Evolutionary conservation across 164 flowering plant species (phyloP).

Genomic region (Taxillus chinensis): DNA sequence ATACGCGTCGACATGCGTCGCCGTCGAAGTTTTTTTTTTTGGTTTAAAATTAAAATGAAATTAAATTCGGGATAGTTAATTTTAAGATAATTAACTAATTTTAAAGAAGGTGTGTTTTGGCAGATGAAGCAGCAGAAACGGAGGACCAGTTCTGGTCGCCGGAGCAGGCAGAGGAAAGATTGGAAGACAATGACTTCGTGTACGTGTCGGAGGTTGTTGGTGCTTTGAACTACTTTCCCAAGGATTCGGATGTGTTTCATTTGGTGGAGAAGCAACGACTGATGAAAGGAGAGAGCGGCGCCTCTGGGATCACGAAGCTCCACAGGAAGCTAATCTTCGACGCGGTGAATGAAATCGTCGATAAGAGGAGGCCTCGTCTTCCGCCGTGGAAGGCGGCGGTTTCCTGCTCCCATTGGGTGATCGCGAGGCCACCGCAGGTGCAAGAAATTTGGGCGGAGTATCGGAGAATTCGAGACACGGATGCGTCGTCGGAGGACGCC

Average conservation of each 20-base stretch:
- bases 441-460: constrained; percentile 51
- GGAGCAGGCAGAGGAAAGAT: constrained; percentile 14
- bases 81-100: no score
- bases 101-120: no score
- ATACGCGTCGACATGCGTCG: no score
- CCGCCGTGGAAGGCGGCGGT: constrained; percentile 52
- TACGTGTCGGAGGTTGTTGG: constrained; percentile 64
- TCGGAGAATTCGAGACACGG: constrained; percentile 32
- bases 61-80: no score
- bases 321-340: constrained; percentile 66
- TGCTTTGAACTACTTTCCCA: constrained; percentile 36
- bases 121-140: constrained; percentile 31
- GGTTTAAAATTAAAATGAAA: no score
- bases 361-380: constrained; percentile 26
- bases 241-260: constrained; percentile 41
- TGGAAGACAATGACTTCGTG: constrained; percentile 40
- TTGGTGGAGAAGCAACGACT: constrained; percentile 58
- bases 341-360: constrained; percentile 49
- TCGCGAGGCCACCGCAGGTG: constrained; percentile 18
- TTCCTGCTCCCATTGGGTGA: constrained; percentile 2
- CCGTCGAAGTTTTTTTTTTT: no score
- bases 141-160: constrained; percentile 41
- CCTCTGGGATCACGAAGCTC: constrained; percentile 29
- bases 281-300: constrained; percentile 32
- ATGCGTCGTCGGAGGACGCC: constrained; percentile 35